A percentile compares a stretch with the other conserved stretches of the same genome.
These are phyloP conservation scores for Punica granatum DNA, from an alignment of 345 rosid genomes.

Conservation along the genomic window DNA sequence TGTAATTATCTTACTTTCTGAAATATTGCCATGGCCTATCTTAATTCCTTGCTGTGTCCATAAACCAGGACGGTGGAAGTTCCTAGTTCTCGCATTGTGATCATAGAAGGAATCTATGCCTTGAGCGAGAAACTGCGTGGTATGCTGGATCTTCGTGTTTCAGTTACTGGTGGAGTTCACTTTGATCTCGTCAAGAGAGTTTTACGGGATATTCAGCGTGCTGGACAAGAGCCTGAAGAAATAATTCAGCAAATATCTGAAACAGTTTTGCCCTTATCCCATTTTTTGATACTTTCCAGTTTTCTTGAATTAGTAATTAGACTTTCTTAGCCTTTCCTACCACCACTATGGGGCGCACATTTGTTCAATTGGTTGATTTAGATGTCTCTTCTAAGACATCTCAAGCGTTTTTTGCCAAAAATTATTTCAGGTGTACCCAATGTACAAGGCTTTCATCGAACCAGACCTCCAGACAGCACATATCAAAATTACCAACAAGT, in stretches of 20 bases:
- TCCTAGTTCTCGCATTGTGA: slow-evolving; percentile 84
- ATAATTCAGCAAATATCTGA: slow-evolving; percentile 98
- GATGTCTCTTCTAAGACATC: background rate
- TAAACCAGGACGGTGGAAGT: slow-evolving; percentile 67
- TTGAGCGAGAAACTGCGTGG: slow-evolving; percentile 86
- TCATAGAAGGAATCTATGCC: slow-evolving; percentile 94
- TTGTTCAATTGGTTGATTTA: slow-evolving; percentile 10
- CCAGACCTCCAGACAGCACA: slow-evolving; percentile 97
- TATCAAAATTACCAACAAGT: slow-evolving; percentile 88
- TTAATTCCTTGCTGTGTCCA: background rate
- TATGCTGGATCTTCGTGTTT: slow-evolving; percentile 89
- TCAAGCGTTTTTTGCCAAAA: background rate
- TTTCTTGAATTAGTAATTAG: slow-evolving; percentile 1
- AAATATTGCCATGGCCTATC: background rate
- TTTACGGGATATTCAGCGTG: slow-evolving; percentile 94
- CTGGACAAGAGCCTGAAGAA: slow-evolving; percentile 97
- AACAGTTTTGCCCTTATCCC: slow-evolving; percentile 49
- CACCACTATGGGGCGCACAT: background rate
- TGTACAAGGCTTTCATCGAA: slow-evolving; percentile 99
- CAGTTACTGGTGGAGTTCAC: slow-evolving; percentile 96
- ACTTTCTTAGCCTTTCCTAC: background rate
- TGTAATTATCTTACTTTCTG: background rate
- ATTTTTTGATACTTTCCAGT: slow-evolving; percentile 6
- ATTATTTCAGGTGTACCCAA: slow-evolving; percentile 27
- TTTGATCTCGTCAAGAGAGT: slow-evolving; percentile 97